Evolutionary conservation across 208 protist species (phyloP), one percentile per base, ranked within the genome.

Genomic region (Trypanosoma vivax): DNA sequence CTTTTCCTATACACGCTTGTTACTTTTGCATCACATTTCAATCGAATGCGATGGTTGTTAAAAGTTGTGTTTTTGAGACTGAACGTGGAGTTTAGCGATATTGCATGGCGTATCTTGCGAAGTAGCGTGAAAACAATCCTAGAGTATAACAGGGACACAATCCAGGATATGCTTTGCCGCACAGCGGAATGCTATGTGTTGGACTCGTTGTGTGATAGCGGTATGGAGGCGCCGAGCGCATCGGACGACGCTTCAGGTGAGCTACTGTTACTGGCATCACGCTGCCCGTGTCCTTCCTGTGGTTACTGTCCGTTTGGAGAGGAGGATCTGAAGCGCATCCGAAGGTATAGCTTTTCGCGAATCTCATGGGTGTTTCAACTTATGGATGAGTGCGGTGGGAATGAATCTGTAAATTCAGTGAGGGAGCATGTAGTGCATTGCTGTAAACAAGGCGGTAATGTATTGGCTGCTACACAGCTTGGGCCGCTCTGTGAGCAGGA

Each of bases 21-120:
- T 14, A 72, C 46, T 10, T 56, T 83, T 27, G 71, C 65, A 5
- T 47, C 78, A 50, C 81, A 89, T 61, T 89, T 73, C 59, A 57
- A 63, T 49, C 64, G 70, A 29, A 73, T 89, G 39, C 60, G 68
- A 37, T 63, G 68, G 21, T 52, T 81, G 30, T 51, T 85, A 10
- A 70, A 64, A 18, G 61, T 76, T 62, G 64, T 65, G 11, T 69
- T 76, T 46, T 34, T 76, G 35, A 62, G 70, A 19, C 52, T 76
- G n/a, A 38, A 58, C 46, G 50, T 65, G 21, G 50, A 58, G 21
- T 46, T 65, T 29, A 50, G 52, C 33, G 30, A 58, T 23, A 46
- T 65, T 29, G 59, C 50, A 4, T 65, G 49, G 41, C 59, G 41
- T 25, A 65, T 58, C 37, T 27, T 65, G 42, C 49, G 41, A 18